Conservation (phyloP, 257 asterid genomes). For the Nicotiana otophora region DNA sequence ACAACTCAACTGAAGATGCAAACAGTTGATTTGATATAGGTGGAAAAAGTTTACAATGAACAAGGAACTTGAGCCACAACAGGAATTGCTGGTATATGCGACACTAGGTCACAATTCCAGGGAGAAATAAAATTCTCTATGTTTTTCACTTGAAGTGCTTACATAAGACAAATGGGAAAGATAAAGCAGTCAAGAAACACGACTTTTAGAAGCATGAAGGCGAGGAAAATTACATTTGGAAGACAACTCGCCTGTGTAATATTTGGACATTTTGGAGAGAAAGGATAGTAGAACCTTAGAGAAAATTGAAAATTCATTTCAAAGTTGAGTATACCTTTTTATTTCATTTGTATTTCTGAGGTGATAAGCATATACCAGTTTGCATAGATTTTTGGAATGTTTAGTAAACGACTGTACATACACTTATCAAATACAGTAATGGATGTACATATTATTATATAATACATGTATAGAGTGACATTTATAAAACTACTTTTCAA, state of each 20-base stretch:
- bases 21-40: background rate
- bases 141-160: background rate
- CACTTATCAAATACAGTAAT: background rate
- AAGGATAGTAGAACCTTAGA: background rate
- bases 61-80: background rate
- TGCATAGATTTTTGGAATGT: background rate
- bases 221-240: background rate
- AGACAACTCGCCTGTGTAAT: background rate
- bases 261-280: background rate
- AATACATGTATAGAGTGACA: background rate
- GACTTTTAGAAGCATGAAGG: background rate
- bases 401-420: background rate
- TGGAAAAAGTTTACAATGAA: background rate
- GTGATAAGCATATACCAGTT: background rate
- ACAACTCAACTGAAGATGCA: background rate
- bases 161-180: background rate
- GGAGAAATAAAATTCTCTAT: background rate
- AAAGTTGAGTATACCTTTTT: background rate
- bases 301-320: background rate
- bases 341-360: background rate
- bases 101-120: background rate
- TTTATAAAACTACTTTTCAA: background rate
- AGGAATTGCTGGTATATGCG: background rate
- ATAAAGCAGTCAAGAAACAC: background rate
- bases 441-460: background rate